A percentile compares a stretch with the other conserved stretches of the same genome.
phyloP scores from a whole-genome alignment of 1,284 basidiomycete species.

The Tetrapyrgos nigripes region DNA sequence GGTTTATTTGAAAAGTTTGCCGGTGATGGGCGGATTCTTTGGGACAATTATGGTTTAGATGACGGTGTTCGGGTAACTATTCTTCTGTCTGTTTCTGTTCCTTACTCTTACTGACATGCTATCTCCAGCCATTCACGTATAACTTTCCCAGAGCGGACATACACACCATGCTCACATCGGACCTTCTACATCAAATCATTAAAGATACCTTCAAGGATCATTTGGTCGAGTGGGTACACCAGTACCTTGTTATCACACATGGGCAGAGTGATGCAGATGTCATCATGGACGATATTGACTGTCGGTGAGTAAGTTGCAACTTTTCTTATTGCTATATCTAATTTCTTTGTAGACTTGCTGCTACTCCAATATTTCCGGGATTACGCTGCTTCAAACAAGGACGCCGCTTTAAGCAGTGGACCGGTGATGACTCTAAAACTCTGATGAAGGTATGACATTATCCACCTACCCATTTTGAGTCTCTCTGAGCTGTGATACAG shows the following conservation, averaged over 20 bases:
- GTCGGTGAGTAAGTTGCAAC: constrained; percentile 18
- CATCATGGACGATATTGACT: constrained; percentile 33
- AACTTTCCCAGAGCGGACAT: constrained; percentile 32
- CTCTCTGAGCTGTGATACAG: constrained; percentile 10
- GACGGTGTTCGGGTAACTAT: constrained; percentile 23
- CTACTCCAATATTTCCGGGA: constrained; percentile 28
- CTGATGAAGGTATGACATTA: constrained; percentile 3
- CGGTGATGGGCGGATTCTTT: constrained; percentile 15
- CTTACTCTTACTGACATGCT: constrained; percentile 23
- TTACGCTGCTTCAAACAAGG: constrained; percentile 8
- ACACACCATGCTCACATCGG: constrained; percentile 29
- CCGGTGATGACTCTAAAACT: constrained; percentile 10
- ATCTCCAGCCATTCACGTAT: constrained; percentile 16
- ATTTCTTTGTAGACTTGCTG: constrained; percentile 6
- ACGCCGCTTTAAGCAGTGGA: constrained; percentile 9
- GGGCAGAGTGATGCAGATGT: constrained; percentile 19
- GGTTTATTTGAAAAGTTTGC: constrained; percentile 11
- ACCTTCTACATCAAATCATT: constrained; percentile 37
- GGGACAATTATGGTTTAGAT: constrained; percentile 31
- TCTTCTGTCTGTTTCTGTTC: neutral
- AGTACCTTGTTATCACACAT: constrained; percentile 29
- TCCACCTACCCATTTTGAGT: neutral
- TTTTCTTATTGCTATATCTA: neutral
- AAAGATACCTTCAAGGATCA: no score
- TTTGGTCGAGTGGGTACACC: neutral